A percentile compares a stretch with the other conserved stretches of the same genome.
Evolutionary conservation across 139 green algal genomes (phyloP).

Genomic region (Microglena sp.): DNA sequence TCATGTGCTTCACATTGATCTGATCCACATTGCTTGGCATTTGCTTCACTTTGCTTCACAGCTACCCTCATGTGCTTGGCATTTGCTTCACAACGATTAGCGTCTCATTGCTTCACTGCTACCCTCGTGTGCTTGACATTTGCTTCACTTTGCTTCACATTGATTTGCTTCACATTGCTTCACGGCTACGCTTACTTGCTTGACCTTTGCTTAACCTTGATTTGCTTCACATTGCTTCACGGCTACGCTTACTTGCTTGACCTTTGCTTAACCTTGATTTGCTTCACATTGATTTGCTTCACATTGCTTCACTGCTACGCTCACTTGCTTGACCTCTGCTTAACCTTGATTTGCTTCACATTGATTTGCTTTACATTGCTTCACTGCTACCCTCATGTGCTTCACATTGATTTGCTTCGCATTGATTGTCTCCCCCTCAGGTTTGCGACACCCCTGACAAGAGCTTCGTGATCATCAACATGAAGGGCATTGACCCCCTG

Average conservation of each 20-base stretch:
- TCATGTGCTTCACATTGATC: background rate
- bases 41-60: constrained; percentile 64
- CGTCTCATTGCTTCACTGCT: too few species aligned
- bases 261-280: too few species aligned
- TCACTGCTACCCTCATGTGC: background rate
- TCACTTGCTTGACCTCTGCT: background rate
- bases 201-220: too few species aligned
- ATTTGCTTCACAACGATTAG: too few species aligned
- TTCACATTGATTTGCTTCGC: background rate
- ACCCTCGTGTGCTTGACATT: background rate
- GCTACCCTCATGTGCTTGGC: background rate
- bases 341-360: too few species aligned
- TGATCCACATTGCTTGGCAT: background rate
- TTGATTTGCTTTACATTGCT: too few species aligned
- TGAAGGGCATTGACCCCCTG: constrained; percentile 98
- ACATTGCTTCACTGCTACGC: too few species aligned
- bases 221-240: too few species aligned
- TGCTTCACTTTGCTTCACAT: background rate
- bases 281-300: too few species aligned
- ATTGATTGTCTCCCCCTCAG: constrained; percentile 19
- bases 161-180: too few species aligned
- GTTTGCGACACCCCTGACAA: constrained; percentile 72
- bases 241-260: too few species aligned
- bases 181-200: too few species aligned
- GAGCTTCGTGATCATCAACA: constrained; percentile 95